Conservation (phyloP, 1,139 yeast genomes). For the Geotrichum macrosporum region DNA sequence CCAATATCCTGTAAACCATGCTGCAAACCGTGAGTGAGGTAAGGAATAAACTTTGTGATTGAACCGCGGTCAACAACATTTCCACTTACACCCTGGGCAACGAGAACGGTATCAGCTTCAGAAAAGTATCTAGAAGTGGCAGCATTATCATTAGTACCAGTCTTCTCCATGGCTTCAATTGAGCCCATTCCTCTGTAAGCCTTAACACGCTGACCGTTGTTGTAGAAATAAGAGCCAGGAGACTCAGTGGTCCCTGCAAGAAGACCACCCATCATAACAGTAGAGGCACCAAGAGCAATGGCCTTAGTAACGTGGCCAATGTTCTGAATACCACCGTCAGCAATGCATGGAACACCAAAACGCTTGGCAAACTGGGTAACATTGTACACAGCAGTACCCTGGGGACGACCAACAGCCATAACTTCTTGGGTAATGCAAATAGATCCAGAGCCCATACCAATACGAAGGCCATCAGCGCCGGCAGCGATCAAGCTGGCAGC, state of each 20-base stretch:
- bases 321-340: slow-evolving; percentile 99
- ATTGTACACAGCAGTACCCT: slow-evolving; percentile 92
- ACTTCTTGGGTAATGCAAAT: slow-evolving; percentile 99
- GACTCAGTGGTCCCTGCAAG: slow-evolving; percentile 98
- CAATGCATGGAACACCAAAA: slow-evolving; percentile 94
- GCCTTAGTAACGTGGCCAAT: slow-evolving; percentile 99
- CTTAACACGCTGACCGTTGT: slow-evolving; percentile 97
- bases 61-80: slow-evolving; percentile 97
- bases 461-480: slow-evolving; percentile 97
- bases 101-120: slow-evolving; percentile 89
- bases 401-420: slow-evolving; percentile 99
- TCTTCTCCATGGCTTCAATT: slow-evolving; percentile 97
- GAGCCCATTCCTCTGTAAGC: slow-evolving; percentile 99
- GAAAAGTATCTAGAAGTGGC: slow-evolving; percentile 98
- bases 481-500: slow-evolving; percentile 93
- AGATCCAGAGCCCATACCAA: slow-evolving; percentile 99
- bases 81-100: slow-evolving; percentile 99
- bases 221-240: slow-evolving; percentile 96
- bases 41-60: slow-evolving; percentile 86
- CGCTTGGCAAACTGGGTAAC: slow-evolving; percentile 83
- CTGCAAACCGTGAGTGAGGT: slow-evolving; percentile 91
- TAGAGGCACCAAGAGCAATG: slow-evolving; percentile 91
- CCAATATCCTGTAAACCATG: slow-evolving; percentile 99
- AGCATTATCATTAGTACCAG: slow-evolving; percentile 81
- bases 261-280: slow-evolving; percentile 99